Base-by-base conservation (phyloP, 805 yeast genomes). In the Jamesozyma piceae region DNA sequence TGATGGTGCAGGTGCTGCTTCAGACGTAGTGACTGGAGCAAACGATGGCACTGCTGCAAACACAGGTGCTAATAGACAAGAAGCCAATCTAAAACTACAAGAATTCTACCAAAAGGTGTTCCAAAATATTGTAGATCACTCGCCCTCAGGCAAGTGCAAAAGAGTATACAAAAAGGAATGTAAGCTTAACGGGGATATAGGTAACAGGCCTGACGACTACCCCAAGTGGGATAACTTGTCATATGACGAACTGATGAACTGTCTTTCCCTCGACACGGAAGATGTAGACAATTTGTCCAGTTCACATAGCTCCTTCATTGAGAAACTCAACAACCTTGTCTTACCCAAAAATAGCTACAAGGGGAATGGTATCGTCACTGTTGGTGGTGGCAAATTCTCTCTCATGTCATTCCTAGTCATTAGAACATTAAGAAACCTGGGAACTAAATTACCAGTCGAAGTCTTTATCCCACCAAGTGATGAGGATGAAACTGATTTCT, bases 401-500 rank as follows among this genome's bases (percentile, higher is more conserved):
- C 74, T 84, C 74, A 62, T 81, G 28, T 68, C 82, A 1, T 60
- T 79, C 26, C 55, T 78, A 4, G 71, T 81, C 9, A 63, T 82
- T 5, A 65, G 67, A 47, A 62, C 68, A 36, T 52, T 87, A 38
- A 67, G 95, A 53, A 75, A 78, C 31, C 65, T 73, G 9, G 88
- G 90, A 2, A 77, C 83, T 3, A 70, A 68, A 11, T 61, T 82
- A 30, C 95, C 96, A 0, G 78, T 88, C 15, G 96, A 88, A 66
- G 82, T 88, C 9, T 72, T 85, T 49, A 76, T 88, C 49, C 94
- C 95, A 8, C 72, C 43, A 15, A 35, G 71, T 18, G 73, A 73
- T 29, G 94, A 83, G 54, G 83, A 77, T 55, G 94, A 86, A 53
- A 70, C 75, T 28, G 68, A 75, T 45, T 69, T 80, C 41, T 87